phyloP scores from a whole-genome alignment of 1,284 basidiomycete genomes.

The Heterobasidion parviporum region DNA sequence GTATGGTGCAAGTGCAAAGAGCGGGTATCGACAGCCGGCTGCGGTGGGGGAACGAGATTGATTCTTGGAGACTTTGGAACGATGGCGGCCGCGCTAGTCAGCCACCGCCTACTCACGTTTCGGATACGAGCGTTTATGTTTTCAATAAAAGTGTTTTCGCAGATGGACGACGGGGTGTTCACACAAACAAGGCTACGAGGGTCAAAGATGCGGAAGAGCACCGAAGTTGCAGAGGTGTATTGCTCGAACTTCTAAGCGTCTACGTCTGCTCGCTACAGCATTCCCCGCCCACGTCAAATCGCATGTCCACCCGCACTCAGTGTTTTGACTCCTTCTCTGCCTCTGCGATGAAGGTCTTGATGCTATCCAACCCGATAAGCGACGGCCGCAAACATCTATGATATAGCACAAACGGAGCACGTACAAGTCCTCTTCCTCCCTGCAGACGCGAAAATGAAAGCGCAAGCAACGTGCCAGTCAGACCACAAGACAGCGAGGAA shows the following conservation, averaged over 20 bases:
- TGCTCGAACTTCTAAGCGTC: not conserved
- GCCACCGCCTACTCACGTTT: no score
- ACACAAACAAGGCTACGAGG: no score
- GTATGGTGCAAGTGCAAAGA: not conserved
- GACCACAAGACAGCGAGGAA: not conserved
- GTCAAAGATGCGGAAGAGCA: no score
- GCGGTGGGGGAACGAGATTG: not conserved
- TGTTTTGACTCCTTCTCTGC: conserved; percentile 62
- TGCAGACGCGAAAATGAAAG: conserved; percentile 18
- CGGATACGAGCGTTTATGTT: no score
- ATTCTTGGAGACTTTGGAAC: no score
- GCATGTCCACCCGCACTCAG: conserved; percentile 16
- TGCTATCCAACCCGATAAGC: conserved; percentile 50
- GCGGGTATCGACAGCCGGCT: not conserved
- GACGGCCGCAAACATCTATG: conserved; percentile 19
- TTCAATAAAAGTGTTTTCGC: no score
- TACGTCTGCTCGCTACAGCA: not conserved
- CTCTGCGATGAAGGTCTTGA: conserved; percentile 68
- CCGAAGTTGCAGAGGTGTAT: not conserved
- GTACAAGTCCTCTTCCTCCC: conserved; percentile 69
- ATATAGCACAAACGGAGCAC: conserved; percentile 21
- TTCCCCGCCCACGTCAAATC: not conserved
- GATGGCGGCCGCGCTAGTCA: no score
- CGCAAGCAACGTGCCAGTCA: not conserved
- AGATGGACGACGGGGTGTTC: no score